Evolutionary conservation across 148 eudicot genomes (phyloP).

Genomic region (Spergularia bocconei): DNA sequence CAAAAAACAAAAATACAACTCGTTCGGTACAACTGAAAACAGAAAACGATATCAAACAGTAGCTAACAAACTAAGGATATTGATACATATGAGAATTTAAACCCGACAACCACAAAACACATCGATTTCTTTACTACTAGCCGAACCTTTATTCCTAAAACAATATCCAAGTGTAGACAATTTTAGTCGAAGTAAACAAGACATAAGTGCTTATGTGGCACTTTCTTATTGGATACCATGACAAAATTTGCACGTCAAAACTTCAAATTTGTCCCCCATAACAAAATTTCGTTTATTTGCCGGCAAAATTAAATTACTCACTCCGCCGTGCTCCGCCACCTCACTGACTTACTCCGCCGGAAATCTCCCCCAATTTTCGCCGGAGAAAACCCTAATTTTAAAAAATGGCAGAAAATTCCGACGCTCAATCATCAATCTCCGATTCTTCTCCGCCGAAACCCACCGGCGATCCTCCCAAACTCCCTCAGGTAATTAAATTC

Average conservation of each 20-base stretch:
- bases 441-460: conserved; percentile 24
- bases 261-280: not conserved
- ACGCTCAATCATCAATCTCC: conserved; percentile 31
- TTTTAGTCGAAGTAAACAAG: too few species aligned
- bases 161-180: too few species aligned
- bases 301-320: not conserved
- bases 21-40: too few species aligned
- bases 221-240: not conserved
- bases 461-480: conserved; percentile 22
- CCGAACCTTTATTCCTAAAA: too few species aligned
- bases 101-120: too few species aligned
- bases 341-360: not conserved
- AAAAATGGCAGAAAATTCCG: conserved; percentile 43
- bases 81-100: too few species aligned
- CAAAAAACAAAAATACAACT: too few species aligned
- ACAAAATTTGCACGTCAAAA: not conserved
- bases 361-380: not conserved
- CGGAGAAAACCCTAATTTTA: not conserved
- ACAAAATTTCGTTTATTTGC: not conserved
- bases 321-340: not conserved
- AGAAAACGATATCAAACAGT: too few species aligned
- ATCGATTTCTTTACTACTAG: too few species aligned
- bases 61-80: too few species aligned
- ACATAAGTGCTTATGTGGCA: not conserved
- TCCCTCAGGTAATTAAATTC: conserved; percentile 31